Conservation (phyloP, 2,329 filamentous ascomycete genomes). For the Arthrobotrys conoides region DNA sequence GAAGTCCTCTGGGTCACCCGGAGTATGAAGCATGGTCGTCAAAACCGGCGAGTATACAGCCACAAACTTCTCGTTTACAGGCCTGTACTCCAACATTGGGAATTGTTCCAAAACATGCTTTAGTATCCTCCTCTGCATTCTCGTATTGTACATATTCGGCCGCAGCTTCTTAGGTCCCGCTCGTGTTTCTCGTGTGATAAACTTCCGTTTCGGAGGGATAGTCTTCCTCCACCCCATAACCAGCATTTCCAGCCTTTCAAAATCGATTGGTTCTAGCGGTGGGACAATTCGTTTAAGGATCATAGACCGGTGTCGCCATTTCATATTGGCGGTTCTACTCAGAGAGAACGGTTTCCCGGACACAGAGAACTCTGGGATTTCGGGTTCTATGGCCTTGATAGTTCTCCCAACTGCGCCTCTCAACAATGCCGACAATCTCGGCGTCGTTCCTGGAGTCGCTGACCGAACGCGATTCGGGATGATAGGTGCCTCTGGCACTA, state of each 20-base stretch:
- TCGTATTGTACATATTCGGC: conserved; percentile 58
- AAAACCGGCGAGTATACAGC: conserved; percentile 48
- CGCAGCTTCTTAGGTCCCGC: conserved; percentile 41
- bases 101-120: conserved; percentile 60
- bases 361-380: conserved; percentile 62
- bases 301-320: conserved; percentile 58
- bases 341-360: conserved; percentile 61
- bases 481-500: conserved; percentile 58
- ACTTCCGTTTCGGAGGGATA: conserved; percentile 60
- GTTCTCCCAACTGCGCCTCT: conserved; percentile 58
- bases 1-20: conserved; percentile 42
- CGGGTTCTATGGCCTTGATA: conserved; percentile 54
- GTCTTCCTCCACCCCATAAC: conserved; percentile 61
- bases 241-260: conserved; percentile 60
- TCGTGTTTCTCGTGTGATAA: conserved; percentile 35
- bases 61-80: conserved; percentile 23
- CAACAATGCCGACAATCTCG: conserved; percentile 59
- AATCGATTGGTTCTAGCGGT: conserved; percentile 55
- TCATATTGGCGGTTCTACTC: conserved; percentile 62
- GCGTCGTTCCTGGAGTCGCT: conserved; percentile 56
- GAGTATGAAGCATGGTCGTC: conserved; percentile 25
- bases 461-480: conserved; percentile 59
- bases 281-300: conserved; percentile 59
- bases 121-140: conserved; percentile 62
- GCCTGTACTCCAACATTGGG: conserved; percentile 48